phyloP scores from a whole-genome alignment of 176 grass and related monocot species.

The Tillandsia leiboldiana region DNA sequence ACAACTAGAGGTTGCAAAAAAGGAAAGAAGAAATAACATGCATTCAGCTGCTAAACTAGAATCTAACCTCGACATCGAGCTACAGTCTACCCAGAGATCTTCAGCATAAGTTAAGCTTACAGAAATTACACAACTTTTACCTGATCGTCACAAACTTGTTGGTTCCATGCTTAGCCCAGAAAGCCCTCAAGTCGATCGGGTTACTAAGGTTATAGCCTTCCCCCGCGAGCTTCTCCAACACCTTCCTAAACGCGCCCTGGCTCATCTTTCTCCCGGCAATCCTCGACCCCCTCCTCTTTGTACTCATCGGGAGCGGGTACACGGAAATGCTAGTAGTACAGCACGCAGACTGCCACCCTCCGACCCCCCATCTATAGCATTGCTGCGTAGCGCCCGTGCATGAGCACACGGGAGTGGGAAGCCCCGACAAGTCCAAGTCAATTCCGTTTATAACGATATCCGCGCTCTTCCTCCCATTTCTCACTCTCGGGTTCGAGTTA shows the following conservation, averaged over 20 bases:
- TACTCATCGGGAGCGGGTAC: conserved; percentile 23
- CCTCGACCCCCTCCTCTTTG: conserved; percentile 16
- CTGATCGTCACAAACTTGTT: conserved; percentile 26
- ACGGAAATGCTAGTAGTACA: conserved; percentile 22
- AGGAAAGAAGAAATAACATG: background rate
- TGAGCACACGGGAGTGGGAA: conserved; percentile 19
- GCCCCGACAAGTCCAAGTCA: conserved; percentile 13
- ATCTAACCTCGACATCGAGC: background rate
- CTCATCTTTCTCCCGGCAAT: conserved; percentile 23
- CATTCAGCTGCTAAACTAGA: background rate
- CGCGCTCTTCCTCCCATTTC: conserved; percentile 1
- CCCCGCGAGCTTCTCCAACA: conserved; percentile 19
- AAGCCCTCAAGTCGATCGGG: conserved; percentile 18
- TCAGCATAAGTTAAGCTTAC: conserved; percentile 5
- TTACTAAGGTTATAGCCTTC: conserved; percentile 23
- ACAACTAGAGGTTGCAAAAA: background rate
- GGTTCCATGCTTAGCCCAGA: conserved; percentile 25
- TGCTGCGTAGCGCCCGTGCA: conserved; percentile 15
- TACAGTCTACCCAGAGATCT: background rate
- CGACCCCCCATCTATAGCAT: conserved; percentile 22
- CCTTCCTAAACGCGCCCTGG: conserved; percentile 23
- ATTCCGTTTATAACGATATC: conserved; percentile 21
- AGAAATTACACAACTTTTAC: conserved; percentile 11
- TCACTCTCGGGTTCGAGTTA: background rate
- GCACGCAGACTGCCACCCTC: conserved; percentile 24